Evolutionary conservation across 495 filamentous ascomycete genomes (phyloP).

Genomic region (Peziza echinospora): DNA sequence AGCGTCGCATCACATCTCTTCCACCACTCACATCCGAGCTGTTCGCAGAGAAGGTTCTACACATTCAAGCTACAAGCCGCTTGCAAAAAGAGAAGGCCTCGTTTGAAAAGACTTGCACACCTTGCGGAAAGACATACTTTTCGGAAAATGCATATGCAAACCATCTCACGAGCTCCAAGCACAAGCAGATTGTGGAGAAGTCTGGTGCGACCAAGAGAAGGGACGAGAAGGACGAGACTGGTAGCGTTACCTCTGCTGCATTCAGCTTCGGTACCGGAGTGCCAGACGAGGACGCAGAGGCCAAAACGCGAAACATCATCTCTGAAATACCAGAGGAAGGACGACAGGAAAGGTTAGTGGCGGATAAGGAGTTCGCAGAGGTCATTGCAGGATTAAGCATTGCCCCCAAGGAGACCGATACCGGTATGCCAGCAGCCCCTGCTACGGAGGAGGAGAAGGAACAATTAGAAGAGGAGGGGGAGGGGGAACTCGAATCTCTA

Average conservation of each 20-base stretch:
- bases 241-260: conserved; percentile 73
- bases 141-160: conserved; percentile 91
- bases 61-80: conserved; percentile 60
- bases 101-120: conserved; percentile 61
- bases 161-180: conserved; percentile 78
- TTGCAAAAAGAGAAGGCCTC: conserved; percentile 74
- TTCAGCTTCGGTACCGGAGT: conserved; percentile 58
- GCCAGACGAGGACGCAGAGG: conserved; percentile 25
- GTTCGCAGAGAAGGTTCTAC: conserved; percentile 93
- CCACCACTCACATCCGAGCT: conserved; percentile 80
- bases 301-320: neutral
- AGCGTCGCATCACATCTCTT: conserved; percentile 76
- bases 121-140: conserved; percentile 82
- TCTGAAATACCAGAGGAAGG: neutral
- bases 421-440: conserved; percentile 24
- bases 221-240: conserved; percentile 42
- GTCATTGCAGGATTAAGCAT: conserved; percentile 61
- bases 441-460: conserved; percentile 7
- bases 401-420: conserved; percentile 30
- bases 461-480: conserved; percentile 12
- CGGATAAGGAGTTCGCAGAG: conserved; percentile 53
- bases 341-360: conserved; percentile 31
- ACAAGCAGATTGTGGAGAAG: conserved; percentile 42
- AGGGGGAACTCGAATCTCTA: conserved; percentile 17
- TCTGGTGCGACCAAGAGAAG: conserved; percentile 8